Percentiles rank a stretch among this genome's conserved stretches.
Evolutionary conservation across 495 filamentous ascomycete species (phyloP).

Genomic region (Aspergillus affinis): DNA sequence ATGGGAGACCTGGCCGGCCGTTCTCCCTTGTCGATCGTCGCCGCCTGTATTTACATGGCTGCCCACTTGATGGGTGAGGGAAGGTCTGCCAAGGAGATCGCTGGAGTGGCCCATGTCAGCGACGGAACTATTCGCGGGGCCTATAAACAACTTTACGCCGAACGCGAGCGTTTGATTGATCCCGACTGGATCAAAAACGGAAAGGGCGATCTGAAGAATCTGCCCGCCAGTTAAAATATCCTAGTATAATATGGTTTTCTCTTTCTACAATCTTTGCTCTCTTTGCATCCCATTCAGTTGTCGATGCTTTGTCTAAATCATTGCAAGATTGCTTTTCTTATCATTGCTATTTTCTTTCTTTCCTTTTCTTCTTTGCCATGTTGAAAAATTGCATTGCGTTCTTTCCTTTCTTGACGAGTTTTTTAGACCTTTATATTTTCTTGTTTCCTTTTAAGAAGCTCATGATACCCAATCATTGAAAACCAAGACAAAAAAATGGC

Average conservation of each 20-base stretch:
- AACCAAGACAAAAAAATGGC: neutral
- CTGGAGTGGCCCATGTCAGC: slow-evolving; percentile 76
- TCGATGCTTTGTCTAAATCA: neutral
- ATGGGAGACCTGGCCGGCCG: slow-evolving; percentile 83
- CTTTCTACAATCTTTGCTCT: neutral
- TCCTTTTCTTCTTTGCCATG: slow-evolving; percentile 1
- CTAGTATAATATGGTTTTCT: neutral
- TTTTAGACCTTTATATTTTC: neutral
- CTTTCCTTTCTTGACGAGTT: neutral
- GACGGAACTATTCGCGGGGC: slow-evolving; percentile 95
- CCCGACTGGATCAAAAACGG: slow-evolving; percentile 70
- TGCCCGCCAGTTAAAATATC: slow-evolving; percentile 54
- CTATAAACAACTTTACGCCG: slow-evolving; percentile 80
- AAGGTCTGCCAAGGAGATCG: slow-evolving; percentile 84
- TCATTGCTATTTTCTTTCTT: neutral
- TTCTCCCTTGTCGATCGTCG: slow-evolving; percentile 90
- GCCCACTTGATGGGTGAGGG: slow-evolving; percentile 76
- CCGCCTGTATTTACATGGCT: slow-evolving; percentile 94
- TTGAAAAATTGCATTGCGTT: neutral
- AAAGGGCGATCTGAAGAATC: slow-evolving; percentile 64
- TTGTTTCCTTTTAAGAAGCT: neutral
- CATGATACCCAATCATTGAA: neutral
- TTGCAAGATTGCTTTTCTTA: slow-evolving; percentile 1
- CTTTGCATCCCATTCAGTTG: neutral
- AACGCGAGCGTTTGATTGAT: slow-evolving; percentile 71